These are phyloP conservation scores for Lavandula angustifolia DNA, from an alignment of 257 asterid genomes.

Conservation along the genomic window DNA sequence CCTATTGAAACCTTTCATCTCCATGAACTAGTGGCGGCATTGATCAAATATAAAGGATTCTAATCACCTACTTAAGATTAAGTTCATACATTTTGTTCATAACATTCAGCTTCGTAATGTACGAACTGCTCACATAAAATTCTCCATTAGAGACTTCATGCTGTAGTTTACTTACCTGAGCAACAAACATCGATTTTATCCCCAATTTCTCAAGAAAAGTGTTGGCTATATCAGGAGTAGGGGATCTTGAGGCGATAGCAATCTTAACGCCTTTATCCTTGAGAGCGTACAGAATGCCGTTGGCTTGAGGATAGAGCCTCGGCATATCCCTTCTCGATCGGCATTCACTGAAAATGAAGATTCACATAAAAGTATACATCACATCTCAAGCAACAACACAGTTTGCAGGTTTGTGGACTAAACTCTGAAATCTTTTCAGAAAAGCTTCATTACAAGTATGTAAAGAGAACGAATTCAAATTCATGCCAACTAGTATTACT, in stretches of 20 bases:
- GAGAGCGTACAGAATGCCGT: slow-evolving; percentile 56
- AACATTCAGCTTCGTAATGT: neutral
- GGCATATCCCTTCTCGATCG: slow-evolving; percentile 61
- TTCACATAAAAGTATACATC: slow-evolving; percentile 2
- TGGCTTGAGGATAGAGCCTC: slow-evolving; percentile 55
- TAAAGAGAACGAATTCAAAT: neutral
- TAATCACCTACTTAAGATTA: neutral
- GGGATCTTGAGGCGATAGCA: slow-evolving; percentile 71
- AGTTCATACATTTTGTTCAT: neutral
- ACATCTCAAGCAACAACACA: slow-evolving; percentile 21
- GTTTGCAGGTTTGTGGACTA: neutral
- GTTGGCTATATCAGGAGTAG: slow-evolving; percentile 79
- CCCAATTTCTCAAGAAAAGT: slow-evolving; percentile 73
- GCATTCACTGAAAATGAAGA: slow-evolving; percentile 57
- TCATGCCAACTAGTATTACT: slow-evolving; percentile 1
- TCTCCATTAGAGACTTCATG: neutral
- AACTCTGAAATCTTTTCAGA: neutral
- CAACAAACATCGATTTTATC: slow-evolving; percentile 74
- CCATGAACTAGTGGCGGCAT: neutral
- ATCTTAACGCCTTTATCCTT: slow-evolving; percentile 56
- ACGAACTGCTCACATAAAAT: neutral
- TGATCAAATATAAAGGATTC: neutral
- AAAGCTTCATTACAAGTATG: neutral
- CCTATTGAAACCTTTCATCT: neutral
- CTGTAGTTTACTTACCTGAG: slow-evolving; percentile 53